Base-by-base conservation (phyloP, 495 filamentous ascomycete genomes). In the Zalerion maritima region DNA sequence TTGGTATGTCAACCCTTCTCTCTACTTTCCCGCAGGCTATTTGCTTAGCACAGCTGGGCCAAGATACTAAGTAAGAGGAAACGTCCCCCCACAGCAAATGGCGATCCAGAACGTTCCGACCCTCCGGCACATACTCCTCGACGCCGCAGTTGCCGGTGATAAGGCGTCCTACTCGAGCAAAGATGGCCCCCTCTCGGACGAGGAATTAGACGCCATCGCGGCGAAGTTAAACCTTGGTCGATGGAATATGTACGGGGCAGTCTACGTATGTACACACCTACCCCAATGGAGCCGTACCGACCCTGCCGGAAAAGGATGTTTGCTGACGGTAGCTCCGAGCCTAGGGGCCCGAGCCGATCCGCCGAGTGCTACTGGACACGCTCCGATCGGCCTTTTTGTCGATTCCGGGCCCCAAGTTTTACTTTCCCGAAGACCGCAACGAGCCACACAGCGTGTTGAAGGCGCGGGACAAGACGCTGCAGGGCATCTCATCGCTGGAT, bases 61-160 rank as follows among this genome's bases (percentile, higher is more conserved):
- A n/a, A n/a, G n/a, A n/a, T n/a, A n/a, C n/a, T n/a, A n/a, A n/a
- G n/a, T n/a, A n/a, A n/a, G n/a, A n/a, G n/a, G n/a, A 14, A 28
- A 7, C 17, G 8, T 13, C 26, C 21, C 3, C 18, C 29, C 11
- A 6, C 25, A 27, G 6, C 6, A 37, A 12, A 6, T 2, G 4
- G 4, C 14, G n/a, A 1, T 12, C 18, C 13, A 65, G 26, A 73
- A 74, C 40, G 60, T 67, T 18, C 64, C 67, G 17, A 62, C 69
- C 34, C 45, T 72, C 5, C 60, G 67, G 5, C 60, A 69, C 38
- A 57, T 66, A 18, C 58, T 57, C 15, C 62, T 69, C 35, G 50
- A 51, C 14, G 42, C 66, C 19, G 64, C 61, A 11, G 56, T 60
- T 3, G 39, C 42, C 18, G 61, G 56, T 23, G 44, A 40, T 14